Evolutionary conservation across 2,329 filamentous ascomycete species (phyloP).

Genomic region (Allantophomopsis cytisporea): DNA sequence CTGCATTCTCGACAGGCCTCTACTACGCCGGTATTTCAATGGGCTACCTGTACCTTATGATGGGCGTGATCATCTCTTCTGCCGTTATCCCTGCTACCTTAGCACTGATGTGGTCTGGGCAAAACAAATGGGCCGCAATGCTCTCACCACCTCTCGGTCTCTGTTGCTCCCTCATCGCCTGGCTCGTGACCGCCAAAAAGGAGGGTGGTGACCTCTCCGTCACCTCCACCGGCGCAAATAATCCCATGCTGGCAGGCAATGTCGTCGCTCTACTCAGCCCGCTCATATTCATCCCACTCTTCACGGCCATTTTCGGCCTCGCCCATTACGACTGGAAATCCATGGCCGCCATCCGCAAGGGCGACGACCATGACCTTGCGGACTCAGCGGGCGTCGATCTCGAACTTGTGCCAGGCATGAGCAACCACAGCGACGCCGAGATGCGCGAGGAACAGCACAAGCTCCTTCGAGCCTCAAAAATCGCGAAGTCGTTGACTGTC

Average conservation of each 20-base stretch:
- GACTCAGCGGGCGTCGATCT: constrained; percentile 49
- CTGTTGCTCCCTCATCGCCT: constrained; percentile 54
- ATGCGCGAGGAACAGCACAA: constrained; percentile 26
- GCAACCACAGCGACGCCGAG: constrained; percentile 20
- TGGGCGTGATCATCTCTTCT: constrained; percentile 82
- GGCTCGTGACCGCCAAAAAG: constrained; percentile 64
- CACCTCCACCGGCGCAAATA: constrained; percentile 67
- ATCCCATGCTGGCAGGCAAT: constrained; percentile 80
- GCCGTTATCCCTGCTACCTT: constrained; percentile 75
- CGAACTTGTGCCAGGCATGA: constrained; percentile 45
- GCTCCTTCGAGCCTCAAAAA: constrained; percentile 37
- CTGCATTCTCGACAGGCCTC: constrained; percentile 59
- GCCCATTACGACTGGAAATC: constrained; percentile 79
- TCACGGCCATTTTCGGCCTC: constrained; percentile 55
- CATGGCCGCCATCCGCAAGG: constrained; percentile 68
- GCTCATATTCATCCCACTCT: constrained; percentile 56
- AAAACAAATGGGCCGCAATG: constrained; percentile 63
- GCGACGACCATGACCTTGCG: constrained; percentile 64
- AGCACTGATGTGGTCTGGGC: constrained; percentile 67
- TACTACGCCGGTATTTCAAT: constrained; percentile 57
- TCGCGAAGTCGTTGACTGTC: constrained; percentile 35
- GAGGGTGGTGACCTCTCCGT: constrained; percentile 58
- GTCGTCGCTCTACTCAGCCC: constrained; percentile 72
- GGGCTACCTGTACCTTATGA: constrained; percentile 80
- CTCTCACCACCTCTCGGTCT: constrained; percentile 59